Percentiles rank a stretch among this genome's conserved stretches.
Conservation (phyloP, 2,329 filamentous ascomycete genomes). For the Tolypocladium tundrense region DNA sequence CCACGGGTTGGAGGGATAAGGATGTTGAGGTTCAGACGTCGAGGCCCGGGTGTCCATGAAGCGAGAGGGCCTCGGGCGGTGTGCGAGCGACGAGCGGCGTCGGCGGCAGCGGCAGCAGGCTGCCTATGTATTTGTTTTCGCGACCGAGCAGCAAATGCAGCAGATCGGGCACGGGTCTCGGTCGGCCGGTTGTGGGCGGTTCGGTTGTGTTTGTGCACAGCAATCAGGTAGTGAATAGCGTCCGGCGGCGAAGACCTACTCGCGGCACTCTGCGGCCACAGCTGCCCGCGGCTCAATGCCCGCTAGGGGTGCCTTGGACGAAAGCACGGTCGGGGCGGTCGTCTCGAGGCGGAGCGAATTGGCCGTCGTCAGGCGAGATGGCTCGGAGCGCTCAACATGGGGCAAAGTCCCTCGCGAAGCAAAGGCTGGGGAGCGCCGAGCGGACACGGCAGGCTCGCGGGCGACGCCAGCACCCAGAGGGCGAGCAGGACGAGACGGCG, state of each 20-base stretch:
- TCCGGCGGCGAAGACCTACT: neutral
- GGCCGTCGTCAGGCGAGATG: constrained; percentile 1
- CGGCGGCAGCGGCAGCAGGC: neutral
- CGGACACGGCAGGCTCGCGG: neutral
- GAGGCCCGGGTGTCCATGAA: constrained; percentile 30
- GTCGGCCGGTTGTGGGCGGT: neutral
- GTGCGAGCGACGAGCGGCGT: neutral
- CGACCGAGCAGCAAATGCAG: constrained; percentile 7
- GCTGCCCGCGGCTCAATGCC: neutral
- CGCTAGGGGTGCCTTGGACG: neutral
- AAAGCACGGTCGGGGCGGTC: neutral
- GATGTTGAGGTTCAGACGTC: constrained; percentile 26
- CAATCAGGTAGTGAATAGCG: neutral
- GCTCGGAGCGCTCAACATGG: neutral
- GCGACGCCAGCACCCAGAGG: neutral
- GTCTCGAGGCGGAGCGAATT: neutral
- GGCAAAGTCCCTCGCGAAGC: neutral
- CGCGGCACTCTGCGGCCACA: neutral
- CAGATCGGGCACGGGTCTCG: neutral
- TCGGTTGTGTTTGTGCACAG: neutral
- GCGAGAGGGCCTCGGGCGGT: constrained; percentile 10
- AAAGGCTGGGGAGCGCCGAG: neutral
- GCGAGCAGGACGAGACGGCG: neutral
- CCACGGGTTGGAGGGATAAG: constrained; percentile 24
- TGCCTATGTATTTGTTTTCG: neutral